Percentiles rank a stretch among this genome's conserved stretches.
These are phyloP conservation scores for Chrysoporthe deuterocubensis DNA, from an alignment of 2,329 filamentous ascomycete species.

Conservation along the genomic window DNA sequence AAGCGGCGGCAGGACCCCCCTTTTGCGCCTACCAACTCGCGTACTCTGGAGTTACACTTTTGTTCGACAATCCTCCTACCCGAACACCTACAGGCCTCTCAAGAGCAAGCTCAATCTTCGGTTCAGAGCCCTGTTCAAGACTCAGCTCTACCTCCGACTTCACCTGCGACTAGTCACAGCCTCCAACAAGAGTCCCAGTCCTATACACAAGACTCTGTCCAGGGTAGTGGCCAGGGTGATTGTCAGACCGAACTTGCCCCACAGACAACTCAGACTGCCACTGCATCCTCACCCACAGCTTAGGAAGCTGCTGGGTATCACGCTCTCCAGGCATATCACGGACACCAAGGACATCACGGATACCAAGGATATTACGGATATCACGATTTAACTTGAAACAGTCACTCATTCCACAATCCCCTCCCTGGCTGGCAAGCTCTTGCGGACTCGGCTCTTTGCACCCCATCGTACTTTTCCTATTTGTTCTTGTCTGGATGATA, in stretches of 20 bases:
- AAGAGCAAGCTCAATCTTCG: slow-evolving; percentile 5
- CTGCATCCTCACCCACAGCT: background rate
- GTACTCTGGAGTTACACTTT: slow-evolving; percentile 51
- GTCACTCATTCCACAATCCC: no score
- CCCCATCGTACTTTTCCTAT: background rate
- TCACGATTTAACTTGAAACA: no score
- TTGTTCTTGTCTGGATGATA: background rate
- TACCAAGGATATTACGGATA: background rate
- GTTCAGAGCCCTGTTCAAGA: background rate
- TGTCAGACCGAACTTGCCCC: background rate
- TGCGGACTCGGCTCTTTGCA: background rate
- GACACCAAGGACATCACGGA: background rate
- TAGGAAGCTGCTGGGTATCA: background rate
- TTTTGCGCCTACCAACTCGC: slow-evolving; percentile 54
- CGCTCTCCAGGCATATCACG: background rate
- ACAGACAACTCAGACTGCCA: background rate
- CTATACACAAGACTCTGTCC: background rate
- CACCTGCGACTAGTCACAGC: background rate
- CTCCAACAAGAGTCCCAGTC: background rate
- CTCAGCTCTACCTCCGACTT: background rate
- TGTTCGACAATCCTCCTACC: slow-evolving; percentile 48
- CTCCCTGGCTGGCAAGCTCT: no score
- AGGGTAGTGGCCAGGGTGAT: background rate
- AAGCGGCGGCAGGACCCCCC: slow-evolving; percentile 55
- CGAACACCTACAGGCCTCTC: slow-evolving; percentile 8